Evolutionary conservation across 257 asterid species (phyloP).

Genomic region (Echites panduratus): DNA sequence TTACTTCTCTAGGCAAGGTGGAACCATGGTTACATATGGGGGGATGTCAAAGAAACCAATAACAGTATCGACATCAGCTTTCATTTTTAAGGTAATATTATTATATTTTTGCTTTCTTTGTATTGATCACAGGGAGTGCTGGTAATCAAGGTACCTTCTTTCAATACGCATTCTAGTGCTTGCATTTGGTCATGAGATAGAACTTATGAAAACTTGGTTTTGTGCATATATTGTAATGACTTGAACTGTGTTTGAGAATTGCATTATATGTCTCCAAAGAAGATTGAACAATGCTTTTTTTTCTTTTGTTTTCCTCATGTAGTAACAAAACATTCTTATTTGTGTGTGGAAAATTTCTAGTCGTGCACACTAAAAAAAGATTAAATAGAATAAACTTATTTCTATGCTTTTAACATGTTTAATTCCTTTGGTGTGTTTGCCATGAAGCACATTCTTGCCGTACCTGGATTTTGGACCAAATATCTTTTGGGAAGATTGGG

Average conservation of each 20-base stretch:
- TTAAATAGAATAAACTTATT: not conserved
- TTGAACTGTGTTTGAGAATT: not conserved
- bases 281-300: not conserved
- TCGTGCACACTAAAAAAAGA: not conserved
- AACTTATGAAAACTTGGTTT: not conserved
- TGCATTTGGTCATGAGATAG: not conserved
- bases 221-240: not conserved
- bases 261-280: not conserved
- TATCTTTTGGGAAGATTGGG: not conserved
- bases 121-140: not conserved
- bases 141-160: not conserved
- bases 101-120: conserved; percentile 4
- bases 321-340: not conserved
- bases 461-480: not conserved
- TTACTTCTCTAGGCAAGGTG: conserved; percentile 60
- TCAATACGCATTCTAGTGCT: conserved; percentile 7
- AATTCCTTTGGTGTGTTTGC: not conserved
- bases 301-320: not conserved
- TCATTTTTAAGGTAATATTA: conserved; percentile 73
- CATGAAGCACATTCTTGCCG: not conserved
- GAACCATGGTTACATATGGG: conserved; percentile 97
- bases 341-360: not conserved
- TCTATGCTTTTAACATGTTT: not conserved
- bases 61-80: conserved; percentile 73
- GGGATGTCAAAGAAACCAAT: conserved; percentile 96